A percentile compares a stretch with the other conserved stretches of the same genome.
These are phyloP conservation scores for Neocallimastix lanati DNA, from an alignment of 192 early-diverging fungal species.

Conservation along the genomic window DNA sequence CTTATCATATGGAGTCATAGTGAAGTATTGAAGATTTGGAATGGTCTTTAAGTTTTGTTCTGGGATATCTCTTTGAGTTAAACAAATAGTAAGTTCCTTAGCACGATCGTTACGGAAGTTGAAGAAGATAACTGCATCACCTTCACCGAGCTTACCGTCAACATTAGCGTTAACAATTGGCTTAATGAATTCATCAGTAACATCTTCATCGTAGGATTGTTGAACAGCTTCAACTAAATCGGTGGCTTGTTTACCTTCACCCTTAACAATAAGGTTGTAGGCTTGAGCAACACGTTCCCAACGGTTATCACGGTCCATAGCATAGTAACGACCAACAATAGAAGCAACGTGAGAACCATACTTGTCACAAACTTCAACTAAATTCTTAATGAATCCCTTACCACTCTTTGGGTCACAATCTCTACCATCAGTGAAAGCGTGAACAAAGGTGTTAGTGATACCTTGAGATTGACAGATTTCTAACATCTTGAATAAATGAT, in stretches of 20 bases:
- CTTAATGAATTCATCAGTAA: slow-evolving; percentile 99
- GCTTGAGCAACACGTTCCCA: slow-evolving; percentile 97
- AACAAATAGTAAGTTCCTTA: slow-evolving; percentile 74
- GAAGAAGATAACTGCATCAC: slow-evolving; percentile 92
- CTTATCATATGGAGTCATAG: not conserved
- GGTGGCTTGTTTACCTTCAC: slow-evolving; percentile 28
- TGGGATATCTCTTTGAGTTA: slow-evolving; percentile 54
- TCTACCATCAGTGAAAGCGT: slow-evolving; percentile 95
- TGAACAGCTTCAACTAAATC: slow-evolving; percentile 54
- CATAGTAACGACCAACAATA: slow-evolving; percentile 92
- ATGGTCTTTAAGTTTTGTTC: slow-evolving; percentile 15
- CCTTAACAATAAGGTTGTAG: slow-evolving; percentile 68
- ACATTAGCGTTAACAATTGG: slow-evolving; percentile 69
- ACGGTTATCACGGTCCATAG: slow-evolving; percentile 99
- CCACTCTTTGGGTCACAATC: slow-evolving; percentile 80
- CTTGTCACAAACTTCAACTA: not conserved
- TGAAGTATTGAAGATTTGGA: not conserved
- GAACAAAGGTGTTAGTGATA: slow-evolving; percentile 72
- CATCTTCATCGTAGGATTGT: slow-evolving; percentile 64
- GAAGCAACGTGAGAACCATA: slow-evolving; percentile 79
- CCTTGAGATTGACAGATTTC: slow-evolving; percentile 66
- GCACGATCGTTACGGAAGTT: slow-evolving; percentile 98
- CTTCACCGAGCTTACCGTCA: slow-evolving; percentile 60
- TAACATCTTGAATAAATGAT: slow-evolving; percentile 71
- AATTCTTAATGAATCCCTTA: not conserved